Conservation (phyloP, 805 yeast genomes). For the Candida nitratophila region DNA sequence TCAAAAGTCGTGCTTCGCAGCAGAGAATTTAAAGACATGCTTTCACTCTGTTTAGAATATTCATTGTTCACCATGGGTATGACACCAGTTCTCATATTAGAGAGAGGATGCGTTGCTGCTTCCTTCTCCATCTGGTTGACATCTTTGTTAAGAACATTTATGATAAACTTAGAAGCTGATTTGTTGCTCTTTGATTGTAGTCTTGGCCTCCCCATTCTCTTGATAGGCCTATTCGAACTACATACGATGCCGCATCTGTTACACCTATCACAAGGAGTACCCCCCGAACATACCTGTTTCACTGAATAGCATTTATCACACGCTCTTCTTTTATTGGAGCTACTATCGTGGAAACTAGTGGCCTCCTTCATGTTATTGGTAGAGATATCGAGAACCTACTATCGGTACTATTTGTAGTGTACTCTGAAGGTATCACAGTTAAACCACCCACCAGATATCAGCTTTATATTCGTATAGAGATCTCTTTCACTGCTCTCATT, state of each 20-base stretch:
- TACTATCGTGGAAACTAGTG: no score
- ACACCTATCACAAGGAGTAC: constrained; percentile 17
- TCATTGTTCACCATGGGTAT: background rate
- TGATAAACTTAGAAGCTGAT: no score
- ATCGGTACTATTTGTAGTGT: no score
- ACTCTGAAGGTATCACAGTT: no score
- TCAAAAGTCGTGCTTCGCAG: constrained; percentile 7
- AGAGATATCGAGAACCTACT: no score
- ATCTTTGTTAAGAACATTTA: background rate
- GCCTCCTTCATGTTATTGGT: no score
- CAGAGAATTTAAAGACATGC: background rate
- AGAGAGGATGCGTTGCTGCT: background rate
- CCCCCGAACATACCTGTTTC: constrained; percentile 20
- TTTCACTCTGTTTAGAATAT: background rate
- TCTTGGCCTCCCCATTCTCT: constrained; percentile 18
- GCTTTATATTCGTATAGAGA: no score
- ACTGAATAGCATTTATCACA: constrained; percentile 23
- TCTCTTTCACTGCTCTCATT: no score
- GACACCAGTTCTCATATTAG: background rate
- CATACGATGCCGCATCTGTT: constrained; percentile 6
- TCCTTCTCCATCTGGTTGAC: background rate
- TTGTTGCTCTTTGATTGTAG: no score
- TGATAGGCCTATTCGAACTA: constrained; percentile 9
- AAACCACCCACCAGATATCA: no score
- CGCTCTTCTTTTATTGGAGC: constrained; percentile 10